Percentiles rank a stretch among this genome's conserved stretches.
These are phyloP conservation scores for Ceratocystiopsis sp. DNA, from an alignment of 2,329 filamentous ascomycete genomes.

Conservation along the genomic window DNA sequence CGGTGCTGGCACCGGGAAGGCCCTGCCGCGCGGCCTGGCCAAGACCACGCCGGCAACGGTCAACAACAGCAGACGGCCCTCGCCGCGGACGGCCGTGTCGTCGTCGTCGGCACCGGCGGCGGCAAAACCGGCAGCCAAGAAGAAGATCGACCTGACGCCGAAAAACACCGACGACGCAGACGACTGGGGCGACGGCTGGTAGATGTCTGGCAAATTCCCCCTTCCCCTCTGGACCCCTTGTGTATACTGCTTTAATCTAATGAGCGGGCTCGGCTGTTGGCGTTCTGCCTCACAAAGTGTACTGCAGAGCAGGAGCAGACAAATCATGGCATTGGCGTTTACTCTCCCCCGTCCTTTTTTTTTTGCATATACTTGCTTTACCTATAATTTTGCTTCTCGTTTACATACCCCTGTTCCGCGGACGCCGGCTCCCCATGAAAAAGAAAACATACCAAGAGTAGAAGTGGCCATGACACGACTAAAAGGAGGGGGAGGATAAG, in stretches of 20 bases:
- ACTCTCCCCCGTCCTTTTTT: background rate
- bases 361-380: background rate
- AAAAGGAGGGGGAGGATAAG: background rate
- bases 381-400: background rate
- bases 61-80: background rate
- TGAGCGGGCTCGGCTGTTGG: too few relatives aligned
- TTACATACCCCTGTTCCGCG: too few relatives aligned
- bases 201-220: background rate
- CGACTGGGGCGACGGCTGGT: constrained; percentile 53
- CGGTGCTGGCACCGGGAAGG: constrained; percentile 26
- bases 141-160: constrained; percentile 54
- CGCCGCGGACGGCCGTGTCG: background rate
- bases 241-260: too few relatives aligned
- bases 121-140: constrained; percentile 30
- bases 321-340: background rate
- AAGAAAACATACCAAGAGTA: too few relatives aligned
- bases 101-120: constrained; percentile 10
- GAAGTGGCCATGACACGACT: too few relatives aligned
- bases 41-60: constrained; percentile 31
- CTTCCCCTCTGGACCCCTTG: too few relatives aligned
- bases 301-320: background rate
- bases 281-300: background rate
- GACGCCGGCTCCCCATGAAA: too few relatives aligned
- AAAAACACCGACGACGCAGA: constrained; percentile 41
- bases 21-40: constrained; percentile 66